phyloP scores from a whole-genome alignment of 371 early-diverging fungal species.

The Chytridiales sp. region DNA sequence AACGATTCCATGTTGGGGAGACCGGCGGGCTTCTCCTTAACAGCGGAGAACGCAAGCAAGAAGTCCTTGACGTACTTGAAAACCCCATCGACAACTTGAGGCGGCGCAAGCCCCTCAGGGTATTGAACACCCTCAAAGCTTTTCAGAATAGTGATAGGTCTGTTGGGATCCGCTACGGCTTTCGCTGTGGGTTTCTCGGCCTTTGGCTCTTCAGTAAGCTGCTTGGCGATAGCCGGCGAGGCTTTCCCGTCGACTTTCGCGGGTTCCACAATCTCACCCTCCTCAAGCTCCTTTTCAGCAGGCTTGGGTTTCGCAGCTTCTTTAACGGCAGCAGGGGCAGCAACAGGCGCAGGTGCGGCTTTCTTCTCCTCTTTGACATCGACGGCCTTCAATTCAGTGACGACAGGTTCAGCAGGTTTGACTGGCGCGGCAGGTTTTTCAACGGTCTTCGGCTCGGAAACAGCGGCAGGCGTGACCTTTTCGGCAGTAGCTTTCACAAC shows the following conservation, averaged over 20 bases:
- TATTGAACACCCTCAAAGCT: constrained; percentile 32
- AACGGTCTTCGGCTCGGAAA: no score
- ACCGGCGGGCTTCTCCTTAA: constrained; percentile 65
- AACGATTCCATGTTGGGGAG: constrained; percentile 67
- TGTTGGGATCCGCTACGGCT: constrained; percentile 4
- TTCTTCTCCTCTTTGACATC: no score
- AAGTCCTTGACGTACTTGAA: constrained; percentile 54
- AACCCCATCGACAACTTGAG: constrained; percentile 10
- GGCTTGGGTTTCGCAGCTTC: constrained; percentile 1
- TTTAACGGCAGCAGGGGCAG: constrained; percentile 6
- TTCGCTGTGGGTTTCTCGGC: constrained; percentile 4
- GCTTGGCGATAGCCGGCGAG: constrained; percentile 25
- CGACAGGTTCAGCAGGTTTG: no score
- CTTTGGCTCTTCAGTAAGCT: constrained; percentile 25
- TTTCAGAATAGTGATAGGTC: constrained; percentile 10
- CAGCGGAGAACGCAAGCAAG: constrained; percentile 73
- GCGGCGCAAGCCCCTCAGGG: constrained; percentile 25
- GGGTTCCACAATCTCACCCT: constrained; percentile 27
- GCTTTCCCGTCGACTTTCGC: constrained; percentile 20
- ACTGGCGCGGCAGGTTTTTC: no score
- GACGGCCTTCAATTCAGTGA: no score
- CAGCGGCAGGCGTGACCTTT: no score
- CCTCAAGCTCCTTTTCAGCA: constrained; percentile 19
- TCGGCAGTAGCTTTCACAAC: no score
- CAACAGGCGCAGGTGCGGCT: neutral